Conservation (phyloP, 148 eudicot genomes). For the Euryodendron excelsum region DNA sequence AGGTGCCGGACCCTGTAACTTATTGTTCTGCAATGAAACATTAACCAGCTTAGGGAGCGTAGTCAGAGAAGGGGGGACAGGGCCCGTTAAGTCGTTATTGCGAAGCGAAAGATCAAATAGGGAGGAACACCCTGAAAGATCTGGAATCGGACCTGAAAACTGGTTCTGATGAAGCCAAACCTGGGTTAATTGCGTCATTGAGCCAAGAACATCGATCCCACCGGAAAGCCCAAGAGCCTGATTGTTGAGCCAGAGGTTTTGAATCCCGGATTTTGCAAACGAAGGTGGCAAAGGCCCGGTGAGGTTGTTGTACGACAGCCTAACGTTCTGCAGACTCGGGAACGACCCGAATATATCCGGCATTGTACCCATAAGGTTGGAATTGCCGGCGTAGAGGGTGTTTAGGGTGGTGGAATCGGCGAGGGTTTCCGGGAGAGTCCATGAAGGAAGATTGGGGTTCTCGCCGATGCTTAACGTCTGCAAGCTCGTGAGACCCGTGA, state of each 20-base stretch:
- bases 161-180: slow-evolving; percentile 60
- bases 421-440: slow-evolving; percentile 46
- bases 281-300: slow-evolving; percentile 60
- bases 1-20: slow-evolving; percentile 59
- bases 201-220: slow-evolving; percentile 37
- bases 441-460: slow-evolving; percentile 35
- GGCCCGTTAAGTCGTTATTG: slow-evolving; percentile 54
- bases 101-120: slow-evolving; percentile 53
- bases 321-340: slow-evolving; percentile 34
- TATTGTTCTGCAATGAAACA: slow-evolving; percentile 56
- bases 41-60: slow-evolving; percentile 38
- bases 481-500: slow-evolving; percentile 43
- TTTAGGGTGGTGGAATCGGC: slow-evolving; percentile 31
- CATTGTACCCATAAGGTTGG: slow-evolving; percentile 38
- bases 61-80: slow-evolving; percentile 29
- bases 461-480: slow-evolving; percentile 41
- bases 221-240: slow-evolving; percentile 57
- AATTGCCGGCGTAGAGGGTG: slow-evolving; percentile 29
- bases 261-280: slow-evolving; percentile 37
- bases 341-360: slow-evolving; percentile 59
- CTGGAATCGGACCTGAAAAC: slow-evolving; percentile 65
- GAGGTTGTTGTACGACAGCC: slow-evolving; percentile 59
- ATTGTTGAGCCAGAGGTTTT: slow-evolving; percentile 58
- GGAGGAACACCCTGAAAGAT: slow-evolving; percentile 32
- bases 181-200: slow-evolving; percentile 45